Conservation (phyloP, 495 filamentous ascomycete genomes). For the Xylaria nigripes region DNA sequence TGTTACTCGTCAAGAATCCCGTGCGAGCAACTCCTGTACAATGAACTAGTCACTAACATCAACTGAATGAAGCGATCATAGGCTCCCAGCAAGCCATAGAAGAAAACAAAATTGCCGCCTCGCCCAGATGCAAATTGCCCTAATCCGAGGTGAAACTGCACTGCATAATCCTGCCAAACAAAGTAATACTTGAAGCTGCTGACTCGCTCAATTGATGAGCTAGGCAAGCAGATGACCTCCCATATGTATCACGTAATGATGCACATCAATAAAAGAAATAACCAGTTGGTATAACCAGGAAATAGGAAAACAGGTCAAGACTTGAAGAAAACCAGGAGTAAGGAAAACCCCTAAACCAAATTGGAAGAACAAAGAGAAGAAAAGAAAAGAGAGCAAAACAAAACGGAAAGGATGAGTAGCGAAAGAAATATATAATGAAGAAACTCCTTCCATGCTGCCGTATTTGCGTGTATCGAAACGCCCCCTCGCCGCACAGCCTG, state of each 20-base stretch:
- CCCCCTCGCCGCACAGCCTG: conserved; percentile 5
- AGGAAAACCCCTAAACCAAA: background rate
- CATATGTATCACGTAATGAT: conserved; percentile 3
- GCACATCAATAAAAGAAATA: background rate
- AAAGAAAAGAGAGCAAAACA: background rate
- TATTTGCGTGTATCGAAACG: conserved; percentile 11
- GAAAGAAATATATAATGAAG: background rate
- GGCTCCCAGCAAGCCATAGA: background rate
- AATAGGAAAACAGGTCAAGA: background rate
- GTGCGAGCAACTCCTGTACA: background rate
- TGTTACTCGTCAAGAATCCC: background rate
- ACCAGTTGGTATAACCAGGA: background rate
- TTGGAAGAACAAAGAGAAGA: background rate
- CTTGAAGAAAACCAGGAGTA: background rate
- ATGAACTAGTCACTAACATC: background rate
- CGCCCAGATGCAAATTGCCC: conserved; percentile 8
- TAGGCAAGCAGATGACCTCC: conserved; percentile 4
- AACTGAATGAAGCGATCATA: background rate
- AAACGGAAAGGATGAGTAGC: background rate
- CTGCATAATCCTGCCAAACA: background rate
- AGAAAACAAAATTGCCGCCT: background rate
- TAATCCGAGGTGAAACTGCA: background rate
- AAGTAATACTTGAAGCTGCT: background rate
- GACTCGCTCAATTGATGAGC: conserved; percentile 5
- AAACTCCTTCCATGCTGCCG: conserved; percentile 15